Conservation (phyloP, 2,329 filamentous ascomycete genomes). For the Chaetomiaceae sp. region DNA sequence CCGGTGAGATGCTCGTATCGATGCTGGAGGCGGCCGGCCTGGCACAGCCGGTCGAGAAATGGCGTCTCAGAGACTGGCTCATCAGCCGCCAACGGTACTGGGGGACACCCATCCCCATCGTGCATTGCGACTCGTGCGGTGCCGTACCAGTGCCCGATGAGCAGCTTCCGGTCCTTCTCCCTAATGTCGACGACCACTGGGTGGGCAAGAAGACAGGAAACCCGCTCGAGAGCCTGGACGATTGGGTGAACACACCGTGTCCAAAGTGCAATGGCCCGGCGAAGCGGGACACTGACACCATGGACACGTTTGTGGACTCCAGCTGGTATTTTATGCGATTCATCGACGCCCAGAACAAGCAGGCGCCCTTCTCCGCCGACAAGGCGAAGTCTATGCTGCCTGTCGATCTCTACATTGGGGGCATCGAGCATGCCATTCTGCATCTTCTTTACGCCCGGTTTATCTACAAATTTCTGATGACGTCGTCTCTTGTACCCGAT, state of each 20-base stretch:
- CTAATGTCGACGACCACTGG: conserved; percentile 64
- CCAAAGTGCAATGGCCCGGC: conserved; percentile 67
- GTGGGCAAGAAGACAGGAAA: conserved; percentile 67
- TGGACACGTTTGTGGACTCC: conserved; percentile 95
- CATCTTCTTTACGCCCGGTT: conserved; percentile 87
- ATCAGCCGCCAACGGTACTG: conserved; percentile 91
- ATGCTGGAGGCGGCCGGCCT: conserved; percentile 50
- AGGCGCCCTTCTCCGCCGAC: conserved; percentile 56
- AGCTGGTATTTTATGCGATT: conserved; percentile 92
- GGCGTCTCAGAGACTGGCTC: conserved; percentile 83
- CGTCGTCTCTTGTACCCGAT: conserved; percentile 44
- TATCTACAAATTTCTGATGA: conserved; percentile 78
- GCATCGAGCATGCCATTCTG: conserved; percentile 85
- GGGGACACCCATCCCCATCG: conserved; percentile 84
- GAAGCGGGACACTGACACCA: conserved; percentile 83
- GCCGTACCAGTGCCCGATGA: conserved; percentile 71
- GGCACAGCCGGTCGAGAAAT: conserved; percentile 64
- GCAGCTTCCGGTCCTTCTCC: conserved; percentile 72
- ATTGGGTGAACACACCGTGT: conserved; percentile 72
- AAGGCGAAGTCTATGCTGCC: conserved; percentile 57
- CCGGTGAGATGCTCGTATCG: conserved; percentile 55
- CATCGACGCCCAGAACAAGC: conserved; percentile 61
- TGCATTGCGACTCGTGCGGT: conserved; percentile 75
- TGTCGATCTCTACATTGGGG: conserved; percentile 84
- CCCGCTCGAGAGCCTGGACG: conserved; percentile 64